A percentile compares a stretch with the other conserved stretches of the same genome.
Evolutionary conservation across 441 rosid species (phyloP).

Genomic region (Syzygium syzygioides): DNA sequence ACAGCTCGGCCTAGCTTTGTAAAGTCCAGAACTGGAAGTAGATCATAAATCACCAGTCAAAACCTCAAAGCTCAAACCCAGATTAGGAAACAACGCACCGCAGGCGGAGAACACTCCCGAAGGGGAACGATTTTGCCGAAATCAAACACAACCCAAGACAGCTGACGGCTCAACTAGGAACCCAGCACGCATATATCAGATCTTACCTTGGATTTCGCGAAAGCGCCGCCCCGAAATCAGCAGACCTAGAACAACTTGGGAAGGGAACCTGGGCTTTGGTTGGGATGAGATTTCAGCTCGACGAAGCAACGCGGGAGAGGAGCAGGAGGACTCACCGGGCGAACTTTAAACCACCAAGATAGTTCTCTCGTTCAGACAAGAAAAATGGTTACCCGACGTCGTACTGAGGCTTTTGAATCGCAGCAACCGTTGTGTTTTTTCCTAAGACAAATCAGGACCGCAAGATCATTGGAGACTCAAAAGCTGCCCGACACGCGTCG

Average conservation of each 20-base stretch:
- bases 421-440: background rate
- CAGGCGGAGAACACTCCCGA: background rate
- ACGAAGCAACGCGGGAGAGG: background rate
- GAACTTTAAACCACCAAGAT: background rate
- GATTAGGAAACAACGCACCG: background rate
- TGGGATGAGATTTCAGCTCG: background rate
- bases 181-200: slow-evolving; percentile 6
- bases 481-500: background rate
- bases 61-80: background rate
- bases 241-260: slow-evolving; percentile 23
- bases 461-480: background rate
- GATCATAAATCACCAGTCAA: slow-evolving; percentile 16
- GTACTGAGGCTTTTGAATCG: no score
- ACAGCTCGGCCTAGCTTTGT: slow-evolving; percentile 17
- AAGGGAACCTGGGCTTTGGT: background rate
- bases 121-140: background rate
- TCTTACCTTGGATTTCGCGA: slow-evolving; percentile 37
- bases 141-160: background rate
- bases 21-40: slow-evolving; percentile 50
- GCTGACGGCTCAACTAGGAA: background rate
- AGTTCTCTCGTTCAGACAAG: background rate
- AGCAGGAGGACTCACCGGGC: background rate
- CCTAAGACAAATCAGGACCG: background rate
- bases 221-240: slow-evolving; percentile 4
- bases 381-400: no score